These are phyloP conservation scores for Magnolia kwangsiensis DNA, from an alignment of 164 flowering plant species.

Conservation along the genomic window DNA sequence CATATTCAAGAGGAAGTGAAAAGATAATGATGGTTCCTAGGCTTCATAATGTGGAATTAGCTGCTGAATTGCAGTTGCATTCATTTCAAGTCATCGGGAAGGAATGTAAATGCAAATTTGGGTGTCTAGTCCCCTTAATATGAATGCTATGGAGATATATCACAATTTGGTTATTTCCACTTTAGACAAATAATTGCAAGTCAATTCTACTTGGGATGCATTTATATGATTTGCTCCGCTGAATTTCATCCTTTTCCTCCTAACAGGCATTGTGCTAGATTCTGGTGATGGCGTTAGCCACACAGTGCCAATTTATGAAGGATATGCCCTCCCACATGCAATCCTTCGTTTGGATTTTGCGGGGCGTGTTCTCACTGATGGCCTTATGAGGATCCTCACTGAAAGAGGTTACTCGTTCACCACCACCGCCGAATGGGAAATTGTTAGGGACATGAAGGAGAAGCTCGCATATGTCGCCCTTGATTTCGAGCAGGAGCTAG, in stretches of 20 bases:
- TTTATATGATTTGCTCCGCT: neutral
- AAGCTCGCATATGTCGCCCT: slow-evolving; percentile 66
- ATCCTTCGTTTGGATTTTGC: slow-evolving; percentile 74
- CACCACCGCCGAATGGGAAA: slow-evolving; percentile 74
- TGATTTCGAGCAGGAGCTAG: slow-evolving; percentile 67
- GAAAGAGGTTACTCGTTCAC: slow-evolving; percentile 74
- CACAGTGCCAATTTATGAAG: slow-evolving; percentile 72
- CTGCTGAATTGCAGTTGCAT: neutral
- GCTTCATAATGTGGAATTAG: neutral
- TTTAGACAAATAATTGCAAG: too few species aligned
- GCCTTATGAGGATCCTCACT: slow-evolving; percentile 62
- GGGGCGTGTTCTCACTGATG: slow-evolving; percentile 65
- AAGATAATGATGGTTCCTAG: neutral
- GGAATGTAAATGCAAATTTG: neutral
- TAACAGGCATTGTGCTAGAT: slow-evolving; percentile 63
- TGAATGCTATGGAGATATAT: neutral
- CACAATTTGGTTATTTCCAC: neutral
- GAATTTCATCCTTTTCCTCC: slow-evolving; percentile 4
- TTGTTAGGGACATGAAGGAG: slow-evolving; percentile 75
- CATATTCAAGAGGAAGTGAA: neutral
- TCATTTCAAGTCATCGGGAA: neutral
- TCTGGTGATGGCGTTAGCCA: slow-evolving; percentile 81
- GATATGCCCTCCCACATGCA: slow-evolving; percentile 77
- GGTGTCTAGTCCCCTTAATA: neutral
- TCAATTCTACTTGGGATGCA: neutral